A percentile compares a stretch with the other conserved stretches of the same genome.
Conservation (phyloP, 768 basidiomycete genomes). For the Leccinellum rugosiceps region DNA sequence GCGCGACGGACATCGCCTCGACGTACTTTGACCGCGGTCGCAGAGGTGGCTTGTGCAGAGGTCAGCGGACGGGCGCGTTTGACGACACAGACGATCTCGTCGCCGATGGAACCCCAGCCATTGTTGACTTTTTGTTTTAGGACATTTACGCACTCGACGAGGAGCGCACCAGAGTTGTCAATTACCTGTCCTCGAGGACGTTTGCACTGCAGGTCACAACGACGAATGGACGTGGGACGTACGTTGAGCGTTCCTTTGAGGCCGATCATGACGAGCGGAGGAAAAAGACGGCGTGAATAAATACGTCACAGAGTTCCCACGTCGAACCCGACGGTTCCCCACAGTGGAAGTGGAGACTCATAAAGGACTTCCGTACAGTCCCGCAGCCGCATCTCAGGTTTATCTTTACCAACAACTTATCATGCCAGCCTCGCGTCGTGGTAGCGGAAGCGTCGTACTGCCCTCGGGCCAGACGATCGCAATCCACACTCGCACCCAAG, state of each 20-base stretch:
- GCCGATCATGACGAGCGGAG: conserved; percentile 69
- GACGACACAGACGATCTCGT: conserved; percentile 95
- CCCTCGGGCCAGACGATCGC: conserved; percentile 77
- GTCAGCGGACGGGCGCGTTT: conserved; percentile 85
- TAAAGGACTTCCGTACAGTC: neutral
- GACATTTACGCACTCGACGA: conserved; percentile 95
- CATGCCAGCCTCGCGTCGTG: conserved; percentile 73
- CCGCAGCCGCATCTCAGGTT: neutral
- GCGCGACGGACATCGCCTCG: conserved; percentile 94
- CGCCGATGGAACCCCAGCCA: conserved; percentile 89
- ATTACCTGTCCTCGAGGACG: conserved; percentile 60
- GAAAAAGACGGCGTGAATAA: neutral
- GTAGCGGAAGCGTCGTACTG: conserved; percentile 70
- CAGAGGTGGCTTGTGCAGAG: conserved; percentile 59
- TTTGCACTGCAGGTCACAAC: neutral
- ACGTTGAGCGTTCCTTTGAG: conserved; percentile 92
- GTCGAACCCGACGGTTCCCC: neutral
- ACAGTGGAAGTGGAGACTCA: neutral
- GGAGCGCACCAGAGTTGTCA: conserved; percentile 94
- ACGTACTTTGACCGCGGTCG: conserved; percentile 85
- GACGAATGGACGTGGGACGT: conserved; percentile 19
- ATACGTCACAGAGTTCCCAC: conserved; percentile 28
- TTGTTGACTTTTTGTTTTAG: conserved; percentile 95
- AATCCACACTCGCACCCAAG: conserved; percentile 84
- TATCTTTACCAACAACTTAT: conserved; percentile 6